Percentiles rank a stretch among this genome's conserved stretches.
Evolutionary conservation across 1,284 basidiomycete genomes (phyloP).

Genomic region (Psilocybe mexicana): DNA sequence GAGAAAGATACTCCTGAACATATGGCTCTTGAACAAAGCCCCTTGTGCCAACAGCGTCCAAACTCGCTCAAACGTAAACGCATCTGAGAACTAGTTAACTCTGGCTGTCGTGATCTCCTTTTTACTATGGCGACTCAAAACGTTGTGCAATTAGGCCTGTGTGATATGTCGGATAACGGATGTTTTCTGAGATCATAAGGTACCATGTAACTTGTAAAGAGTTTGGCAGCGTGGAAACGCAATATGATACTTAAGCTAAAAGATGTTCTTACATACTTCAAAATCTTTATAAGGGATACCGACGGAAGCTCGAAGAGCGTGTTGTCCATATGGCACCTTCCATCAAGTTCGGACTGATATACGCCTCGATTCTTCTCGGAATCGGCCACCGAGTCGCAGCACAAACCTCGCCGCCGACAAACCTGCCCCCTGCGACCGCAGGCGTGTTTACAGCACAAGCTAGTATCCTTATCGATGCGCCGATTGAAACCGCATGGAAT

Average conservation of each 20-base stretch:
- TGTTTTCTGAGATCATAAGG: neutral
- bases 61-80: constrained; percentile 46
- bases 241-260: neutral
- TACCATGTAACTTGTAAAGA: neutral
- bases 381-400: constrained; percentile 8
- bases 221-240: neutral
- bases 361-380: constrained; percentile 1
- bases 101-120: no score
- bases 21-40: constrained; percentile 49
- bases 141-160: no score
- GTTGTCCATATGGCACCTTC: neutral
- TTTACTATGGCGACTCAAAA: no score
- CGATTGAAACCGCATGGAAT: constrained; percentile 28
- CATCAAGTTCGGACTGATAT: neutral
- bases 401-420: constrained; percentile 18
- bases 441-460: constrained; percentile 28
- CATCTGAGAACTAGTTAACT: constrained; percentile 8
- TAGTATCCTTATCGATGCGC: constrained; percentile 28
- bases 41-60: constrained; percentile 41
- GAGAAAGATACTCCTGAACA: constrained; percentile 75
- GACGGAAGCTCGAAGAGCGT: neutral
- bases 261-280: neutral
- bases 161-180: neutral
- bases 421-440: constrained; percentile 23
- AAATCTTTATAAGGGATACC: neutral